phyloP scores from a whole-genome alignment of 2,329 filamentous ascomycete genomes.

The Trichoderma citrinoviride region DNA sequence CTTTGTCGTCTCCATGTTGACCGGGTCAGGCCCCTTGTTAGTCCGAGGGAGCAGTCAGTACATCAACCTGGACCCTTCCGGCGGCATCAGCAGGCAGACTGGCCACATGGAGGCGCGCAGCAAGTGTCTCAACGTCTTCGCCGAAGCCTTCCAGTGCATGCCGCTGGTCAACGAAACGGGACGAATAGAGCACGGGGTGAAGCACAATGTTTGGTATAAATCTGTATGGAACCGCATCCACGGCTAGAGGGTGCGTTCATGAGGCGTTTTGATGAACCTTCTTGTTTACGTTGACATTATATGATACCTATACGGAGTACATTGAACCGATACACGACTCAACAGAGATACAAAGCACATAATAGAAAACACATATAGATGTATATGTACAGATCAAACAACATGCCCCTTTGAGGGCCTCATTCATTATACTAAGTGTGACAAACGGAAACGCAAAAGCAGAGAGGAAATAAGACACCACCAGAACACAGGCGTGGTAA shows the following conservation, averaged over 20 bases:
- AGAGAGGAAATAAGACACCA: neutral
- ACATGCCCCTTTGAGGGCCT: neutral
- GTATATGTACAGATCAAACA: constrained; percentile 10
- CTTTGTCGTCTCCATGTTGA: constrained; percentile 37
- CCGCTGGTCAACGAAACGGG: constrained; percentile 35
- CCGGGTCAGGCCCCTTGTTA: constrained; percentile 36
- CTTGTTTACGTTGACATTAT: constrained; percentile 11
- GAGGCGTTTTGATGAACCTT: neutral
- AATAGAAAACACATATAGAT: neutral
- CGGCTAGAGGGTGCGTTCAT: constrained; percentile 9
- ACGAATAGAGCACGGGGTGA: constrained; percentile 35
- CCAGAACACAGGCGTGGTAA: neutral
- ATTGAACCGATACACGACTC: neutral
- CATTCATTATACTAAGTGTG: neutral
- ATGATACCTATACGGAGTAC: constrained; percentile 9
- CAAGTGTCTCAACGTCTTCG: constrained; percentile 38
- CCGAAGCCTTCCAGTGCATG: constrained; percentile 36
- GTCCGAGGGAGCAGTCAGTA: constrained; percentile 35
- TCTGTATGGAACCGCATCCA: constrained; percentile 22
- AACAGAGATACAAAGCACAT: too few species aligned
- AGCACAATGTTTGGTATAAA: constrained; percentile 24
- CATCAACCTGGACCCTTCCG: constrained; percentile 33
- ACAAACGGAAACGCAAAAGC: neutral
- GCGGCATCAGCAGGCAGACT: constrained; percentile 35
- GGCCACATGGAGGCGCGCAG: constrained; percentile 37